Percentiles rank a stretch among this genome's conserved stretches.
phyloP scores from a whole-genome alignment of 305 asterid genomes.

The Coffea humblotiana region DNA sequence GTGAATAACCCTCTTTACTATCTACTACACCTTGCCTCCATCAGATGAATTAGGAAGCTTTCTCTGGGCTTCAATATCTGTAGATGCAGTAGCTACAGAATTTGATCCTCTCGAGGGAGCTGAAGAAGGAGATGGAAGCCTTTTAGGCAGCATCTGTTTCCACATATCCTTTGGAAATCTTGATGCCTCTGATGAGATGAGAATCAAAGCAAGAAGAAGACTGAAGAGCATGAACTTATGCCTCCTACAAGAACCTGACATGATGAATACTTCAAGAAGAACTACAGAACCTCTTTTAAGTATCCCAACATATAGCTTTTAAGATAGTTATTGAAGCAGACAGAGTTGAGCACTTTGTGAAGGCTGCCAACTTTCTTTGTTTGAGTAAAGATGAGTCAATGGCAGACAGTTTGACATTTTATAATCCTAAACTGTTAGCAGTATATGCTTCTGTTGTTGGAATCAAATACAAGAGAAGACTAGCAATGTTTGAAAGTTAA shows the following conservation, averaged over 20 bases:
- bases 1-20: background rate
- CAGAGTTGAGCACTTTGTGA: constrained; percentile 53
- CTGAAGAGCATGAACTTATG: constrained; percentile 39
- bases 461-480: background rate
- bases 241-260: constrained; percentile 38
- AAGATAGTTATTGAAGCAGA: constrained; percentile 44
- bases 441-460: constrained; percentile 26
- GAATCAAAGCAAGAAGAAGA: constrained; percentile 46
- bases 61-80: constrained; percentile 31
- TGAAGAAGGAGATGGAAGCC: constrained; percentile 74
- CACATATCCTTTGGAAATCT: constrained; percentile 60
- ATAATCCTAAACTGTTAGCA: constrained; percentile 35
- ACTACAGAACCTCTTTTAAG: constrained; percentile 30
- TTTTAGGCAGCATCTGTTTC: constrained; percentile 93
- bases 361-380: constrained; percentile 74
- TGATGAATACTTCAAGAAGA: constrained; percentile 26
- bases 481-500: constrained; percentile 5
- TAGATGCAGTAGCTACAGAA: constrained; percentile 39
- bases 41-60: constrained; percentile 37
- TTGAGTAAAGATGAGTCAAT: constrained; percentile 59
- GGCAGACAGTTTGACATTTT: constrained; percentile 64
- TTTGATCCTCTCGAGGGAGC: constrained; percentile 85
- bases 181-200: constrained; percentile 65
- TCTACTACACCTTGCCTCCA: constrained; percentile 55
- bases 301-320: constrained; percentile 24